Evolutionary conservation across 1,139 yeast genomes (phyloP), one percentile per base, ranked within the genome.

Genomic region (Diutina sp.): DNA sequence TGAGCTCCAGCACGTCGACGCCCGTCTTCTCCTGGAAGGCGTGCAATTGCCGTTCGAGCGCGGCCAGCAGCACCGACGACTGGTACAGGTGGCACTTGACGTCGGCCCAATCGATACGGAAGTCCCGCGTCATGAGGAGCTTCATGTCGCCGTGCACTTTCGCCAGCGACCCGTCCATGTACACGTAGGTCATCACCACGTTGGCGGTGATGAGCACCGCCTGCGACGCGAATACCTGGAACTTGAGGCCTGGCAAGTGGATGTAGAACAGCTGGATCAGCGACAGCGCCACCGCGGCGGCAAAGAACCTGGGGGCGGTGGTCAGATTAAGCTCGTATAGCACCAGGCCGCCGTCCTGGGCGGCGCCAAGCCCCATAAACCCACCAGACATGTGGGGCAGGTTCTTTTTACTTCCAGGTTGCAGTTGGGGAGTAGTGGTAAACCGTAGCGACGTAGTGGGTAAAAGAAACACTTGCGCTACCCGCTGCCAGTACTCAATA

Each of bases 71-170:
- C 2, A 72, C 56, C 2, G 70, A 63, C 38, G 71, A 65, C 51
- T 67, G 71, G 60, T 71, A 72, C 51, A 63, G 65, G 59, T 61
- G 58, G 32, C 81, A 74, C 56, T 77, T 79, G 60, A 84, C 72
- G 63, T 87, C 95, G 56, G 87, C 67, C 83, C 87, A 85, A 62
- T 87, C 95, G 45, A 89, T 79, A 60, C 80, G 78, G 60, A 87
- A 72, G 57, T 78, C 80, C 48, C 84, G 72, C 63, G 82, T 83
- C 72, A 88, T 79, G 18, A 82, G 71, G 8, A 86, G 77, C 61
- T 82, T 82, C 29, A 84, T 67, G 9, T 80, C 79, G 0, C 91
- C 88, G 55, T 73, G 72, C 54, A 84, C 76, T 8, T 79, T 75
- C n/a, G 87, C 82, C 61, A 78, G 75, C 1, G 91, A 83, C 0